A percentile compares a stretch with the other conserved stretches of the same genome.
These are phyloP conservation scores for Torulaspora indica DNA, from an alignment of 805 yeast species.

Conservation along the genomic window DNA sequence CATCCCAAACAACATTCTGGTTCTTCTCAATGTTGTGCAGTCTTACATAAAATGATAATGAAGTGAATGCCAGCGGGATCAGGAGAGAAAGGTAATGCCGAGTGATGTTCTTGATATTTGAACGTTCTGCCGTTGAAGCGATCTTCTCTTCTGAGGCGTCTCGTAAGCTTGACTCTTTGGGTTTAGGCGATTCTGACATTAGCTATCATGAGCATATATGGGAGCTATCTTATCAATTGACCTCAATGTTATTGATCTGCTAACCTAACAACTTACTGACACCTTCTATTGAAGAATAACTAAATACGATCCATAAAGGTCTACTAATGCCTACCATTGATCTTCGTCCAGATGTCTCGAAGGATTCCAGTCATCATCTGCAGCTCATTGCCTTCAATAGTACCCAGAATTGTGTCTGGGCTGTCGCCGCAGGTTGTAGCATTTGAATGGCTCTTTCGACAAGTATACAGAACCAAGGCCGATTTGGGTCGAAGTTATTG, in stretches of 20 bases:
- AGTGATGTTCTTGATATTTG: not conserved
- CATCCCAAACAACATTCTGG: conserved; percentile 89
- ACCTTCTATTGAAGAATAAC: not conserved
- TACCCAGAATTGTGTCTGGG: not conserved
- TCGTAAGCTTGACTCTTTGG: not conserved
- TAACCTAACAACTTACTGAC: not conserved
- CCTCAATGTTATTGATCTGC: not conserved
- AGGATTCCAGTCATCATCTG: not conserved
- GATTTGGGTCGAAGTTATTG: too few species aligned
- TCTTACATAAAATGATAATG: conserved; percentile 65
- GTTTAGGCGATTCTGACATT: not conserved
- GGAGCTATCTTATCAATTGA: not conserved
- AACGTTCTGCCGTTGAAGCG: not conserved
- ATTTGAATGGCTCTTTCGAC: too few species aligned
- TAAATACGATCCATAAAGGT: not conserved
- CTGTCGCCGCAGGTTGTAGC: not conserved
- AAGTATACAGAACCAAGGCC: too few species aligned
- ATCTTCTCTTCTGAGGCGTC: not conserved
- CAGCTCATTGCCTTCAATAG: not conserved
- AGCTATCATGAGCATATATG: conserved; percentile 1
- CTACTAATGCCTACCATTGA: not conserved
- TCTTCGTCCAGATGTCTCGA: not conserved
- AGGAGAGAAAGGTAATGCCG: not conserved
- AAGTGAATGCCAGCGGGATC: conserved; percentile 55
- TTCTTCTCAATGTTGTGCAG: conserved; percentile 70